Conservation (phyloP, 352 stramenopile species). For the Phytophthora crassamura region DNA sequence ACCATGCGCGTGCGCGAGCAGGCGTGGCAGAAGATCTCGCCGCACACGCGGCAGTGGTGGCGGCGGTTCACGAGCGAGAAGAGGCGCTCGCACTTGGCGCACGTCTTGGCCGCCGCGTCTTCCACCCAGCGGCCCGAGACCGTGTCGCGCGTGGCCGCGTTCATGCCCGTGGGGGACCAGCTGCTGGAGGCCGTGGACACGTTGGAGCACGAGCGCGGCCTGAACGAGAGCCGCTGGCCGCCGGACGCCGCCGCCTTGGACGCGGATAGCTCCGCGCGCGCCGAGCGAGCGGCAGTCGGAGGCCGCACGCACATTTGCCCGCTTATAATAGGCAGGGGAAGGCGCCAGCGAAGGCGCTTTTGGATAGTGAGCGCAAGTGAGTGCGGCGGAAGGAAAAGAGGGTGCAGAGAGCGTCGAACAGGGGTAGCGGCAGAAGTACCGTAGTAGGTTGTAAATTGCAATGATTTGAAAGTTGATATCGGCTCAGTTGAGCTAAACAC, state of each 20-base stretch:
- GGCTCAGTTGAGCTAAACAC: too few relatives aligned
- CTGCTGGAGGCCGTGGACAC: slow-evolving; percentile 73
- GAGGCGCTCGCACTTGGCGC: slow-evolving; percentile 68
- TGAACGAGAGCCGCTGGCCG: slow-evolving; percentile 19
- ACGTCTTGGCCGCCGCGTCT: slow-evolving; percentile 56
- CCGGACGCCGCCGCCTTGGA: slow-evolving; percentile 28
- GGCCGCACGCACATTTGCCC: slow-evolving; percentile 56
- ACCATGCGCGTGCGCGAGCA: slow-evolving; percentile 85
- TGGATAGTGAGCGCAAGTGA: slow-evolving; percentile 35
- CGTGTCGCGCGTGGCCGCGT: slow-evolving; percentile 51
- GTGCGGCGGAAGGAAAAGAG: slow-evolving; percentile 5
- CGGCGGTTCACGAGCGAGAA: slow-evolving; percentile 83
- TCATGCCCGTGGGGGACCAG: slow-evolving; percentile 61
- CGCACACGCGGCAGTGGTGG: slow-evolving; percentile 86
- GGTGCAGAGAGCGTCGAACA: slow-evolving; percentile 10
- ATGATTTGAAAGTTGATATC: too few relatives aligned
- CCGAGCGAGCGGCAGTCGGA: slow-evolving; percentile 35
- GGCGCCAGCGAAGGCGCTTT: slow-evolving; percentile 17
- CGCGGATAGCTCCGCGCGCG: slow-evolving; percentile 29
- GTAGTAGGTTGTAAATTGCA: background rate
- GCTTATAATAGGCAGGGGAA: slow-evolving; percentile 23
- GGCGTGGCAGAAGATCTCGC: slow-evolving; percentile 83
- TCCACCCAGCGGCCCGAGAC: slow-evolving; percentile 78
- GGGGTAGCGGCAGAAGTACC: background rate
- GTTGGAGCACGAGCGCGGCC: slow-evolving; percentile 64